phyloP scores from a whole-genome alignment of 2,329 filamentous ascomycete genomes.

The Rhytidhysteron rufulum region DNA sequence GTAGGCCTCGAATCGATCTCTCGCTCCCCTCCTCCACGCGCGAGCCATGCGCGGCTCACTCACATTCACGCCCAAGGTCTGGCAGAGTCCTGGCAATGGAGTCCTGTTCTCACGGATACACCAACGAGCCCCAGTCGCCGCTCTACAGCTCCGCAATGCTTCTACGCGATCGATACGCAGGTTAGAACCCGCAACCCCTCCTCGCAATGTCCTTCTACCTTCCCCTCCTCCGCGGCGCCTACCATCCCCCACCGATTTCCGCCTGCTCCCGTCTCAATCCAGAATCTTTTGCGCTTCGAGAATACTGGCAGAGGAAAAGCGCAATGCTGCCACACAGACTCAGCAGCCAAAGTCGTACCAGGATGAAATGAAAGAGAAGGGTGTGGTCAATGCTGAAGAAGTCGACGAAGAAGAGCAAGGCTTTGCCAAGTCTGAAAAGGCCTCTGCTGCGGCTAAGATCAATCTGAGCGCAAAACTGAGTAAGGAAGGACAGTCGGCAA shows the following conservation, averaged over 20 bases:
- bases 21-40: neutral
- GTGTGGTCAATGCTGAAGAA: constrained; percentile 31
- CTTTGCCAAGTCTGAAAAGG: constrained; percentile 76
- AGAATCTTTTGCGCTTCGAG: constrained; percentile 27
- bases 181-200: constrained; percentile 15
- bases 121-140: constrained; percentile 10
- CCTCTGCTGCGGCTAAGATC: constrained; percentile 79
- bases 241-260: neutral
- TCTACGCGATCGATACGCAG: neutral
- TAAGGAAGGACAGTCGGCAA: constrained; percentile 63
- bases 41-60: constrained; percentile 33
- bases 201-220: constrained; percentile 3
- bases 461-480: constrained; percentile 85
- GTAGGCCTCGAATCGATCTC: neutral
- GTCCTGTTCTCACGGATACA: constrained; percentile 31
- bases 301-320: constrained; percentile 20
- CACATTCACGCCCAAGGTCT: constrained; percentile 28
- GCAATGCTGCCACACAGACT: constrained; percentile 12
- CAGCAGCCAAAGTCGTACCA: constrained; percentile 32
- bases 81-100: constrained; percentile 31
- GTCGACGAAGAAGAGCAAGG: constrained; percentile 55
- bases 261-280: constrained; percentile 10
- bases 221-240: neutral
- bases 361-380: constrained; percentile 36
- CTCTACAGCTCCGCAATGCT: constrained; percentile 1